Base-by-base conservation (phyloP, 306 rosid species). In the Vachellia collinsii region DNA sequence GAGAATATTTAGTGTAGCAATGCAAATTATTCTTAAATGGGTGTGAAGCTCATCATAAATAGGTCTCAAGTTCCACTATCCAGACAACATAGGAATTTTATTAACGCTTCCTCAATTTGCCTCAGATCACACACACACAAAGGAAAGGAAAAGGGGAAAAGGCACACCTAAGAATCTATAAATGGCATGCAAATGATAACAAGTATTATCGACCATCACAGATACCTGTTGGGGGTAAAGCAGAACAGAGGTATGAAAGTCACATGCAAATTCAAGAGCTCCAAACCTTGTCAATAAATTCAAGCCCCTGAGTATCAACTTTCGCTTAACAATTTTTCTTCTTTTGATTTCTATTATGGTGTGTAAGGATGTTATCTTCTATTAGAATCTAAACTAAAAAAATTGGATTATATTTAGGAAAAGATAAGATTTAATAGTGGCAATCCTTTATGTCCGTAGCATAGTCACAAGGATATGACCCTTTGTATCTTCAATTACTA, bases 11-110 rank as follows among this genome's bases (percentile, higher is more conserved):
- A 50, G 79, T 16, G 44, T 23, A 61, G 77, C 39, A 67, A 34
- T 3, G 20, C 76, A 73, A 81, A 70, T 25, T 76, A 81, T 79
- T 75, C 62, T 20, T 64, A 62, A 76, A 72, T 13, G 25, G 53
- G 17, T 80, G 42, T 75, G 50, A 83, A 77, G 78, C 83, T 63
- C 68, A 38, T 64, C 50, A 59, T 37, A 72, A 48, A 76, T 65
- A 65, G 29, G 58, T 47, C 43, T 46, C 46, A 11, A 20, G 78
- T 56, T 68, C 59, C 78, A 8, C 38, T 61, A 46, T 74, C 61
- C 29, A 54, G 74, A 12, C 42, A 74, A 79, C 25, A 51, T 13
- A 11, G 20, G 75, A 77, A 59, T 11, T 78, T 22, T 12, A 72
- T 73, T 50, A 59, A 69, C 47, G 59, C 41, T 58, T 72, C 74